phyloP scores from a whole-genome alignment of 441 rosid species.

The Bocquillonia castaneifolia region DNA sequence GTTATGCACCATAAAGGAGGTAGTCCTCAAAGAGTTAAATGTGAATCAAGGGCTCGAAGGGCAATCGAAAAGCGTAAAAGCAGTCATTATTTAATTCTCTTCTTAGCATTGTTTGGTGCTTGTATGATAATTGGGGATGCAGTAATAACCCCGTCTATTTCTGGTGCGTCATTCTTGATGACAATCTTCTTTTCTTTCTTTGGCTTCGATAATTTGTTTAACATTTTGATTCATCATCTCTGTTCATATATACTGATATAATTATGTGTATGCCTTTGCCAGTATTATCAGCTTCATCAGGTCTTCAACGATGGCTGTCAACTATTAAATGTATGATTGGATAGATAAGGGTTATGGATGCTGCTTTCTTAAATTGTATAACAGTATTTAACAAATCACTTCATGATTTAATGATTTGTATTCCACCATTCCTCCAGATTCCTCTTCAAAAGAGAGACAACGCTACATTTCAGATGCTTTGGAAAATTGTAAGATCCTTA shows the following conservation, averaged over 20 bases:
- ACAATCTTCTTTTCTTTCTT: background rate
- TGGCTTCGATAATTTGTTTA: background rate
- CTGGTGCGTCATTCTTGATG: slow-evolving; percentile 35
- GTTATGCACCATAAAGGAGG: slow-evolving; percentile 24
- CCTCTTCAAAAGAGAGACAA: slow-evolving; percentile 26
- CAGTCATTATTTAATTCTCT: slow-evolving; percentile 44
- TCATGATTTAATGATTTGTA: slow-evolving; percentile 6
- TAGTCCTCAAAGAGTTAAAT: slow-evolving; percentile 31
- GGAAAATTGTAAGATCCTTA: slow-evolving; percentile 39
- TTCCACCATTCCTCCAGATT: slow-evolving; percentile 38
- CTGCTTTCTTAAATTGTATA: background rate
- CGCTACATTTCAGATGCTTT: slow-evolving; percentile 29
- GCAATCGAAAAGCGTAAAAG: slow-evolving; percentile 39
- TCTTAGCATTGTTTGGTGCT: slow-evolving; percentile 51
- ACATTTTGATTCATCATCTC: background rate
- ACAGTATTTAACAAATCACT: slow-evolving; percentile 5
- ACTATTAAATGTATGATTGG: slow-evolving; percentile 41
- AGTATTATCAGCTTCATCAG: slow-evolving; percentile 54
- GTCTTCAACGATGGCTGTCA: slow-evolving; percentile 40
- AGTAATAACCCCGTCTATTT: slow-evolving; percentile 56
- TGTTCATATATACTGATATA: background rate
- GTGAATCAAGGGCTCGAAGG: slow-evolving; percentile 40
- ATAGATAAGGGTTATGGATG: background rate
- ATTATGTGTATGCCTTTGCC: slow-evolving; percentile 16
- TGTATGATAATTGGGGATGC: slow-evolving; percentile 60